Base-by-base conservation (phyloP, 805 yeast genomes). In the Schwanniomyces yamadae region DNA sequence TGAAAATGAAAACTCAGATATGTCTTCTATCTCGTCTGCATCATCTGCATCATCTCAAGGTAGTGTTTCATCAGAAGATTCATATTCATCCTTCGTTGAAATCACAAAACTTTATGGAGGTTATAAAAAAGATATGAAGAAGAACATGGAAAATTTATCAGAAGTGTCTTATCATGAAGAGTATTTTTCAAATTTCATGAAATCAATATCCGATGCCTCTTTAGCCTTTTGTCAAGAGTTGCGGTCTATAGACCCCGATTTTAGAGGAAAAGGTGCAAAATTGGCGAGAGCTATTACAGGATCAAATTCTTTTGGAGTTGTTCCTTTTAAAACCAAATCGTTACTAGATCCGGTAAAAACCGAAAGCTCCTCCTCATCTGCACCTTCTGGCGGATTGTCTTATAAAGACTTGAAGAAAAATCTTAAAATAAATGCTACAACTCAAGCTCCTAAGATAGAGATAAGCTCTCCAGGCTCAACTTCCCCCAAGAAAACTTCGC, bases 241-340 rank as follows among this genome's bases (percentile, higher is more conserved):
- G 9, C 48, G 59, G 10, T 52, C 45, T 5, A 55, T 68, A 5
- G 57, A 63, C 41, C 73, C 74, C 2, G 66, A 61, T 41, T 62
- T 61, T 42, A 48, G 49, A 19, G 71, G 73, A 4, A 49, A 59
- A 31, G 73, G 73, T 4, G 68, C 74, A 12, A 58, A 60, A 40
- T 50, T 68, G 38, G 73, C 73, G 0, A 45, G 66, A 9, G 61
- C 55, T 9, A 62, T 69, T 21, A 69, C 74, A 1, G 74, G 74
- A 3, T 64, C 71, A 3, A 66, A 54, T 32, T 46, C 54, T 4
- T 66, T 66, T 45, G 73, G 71, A 0, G 45, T 53, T 8, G 57
- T 59, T 11, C 69, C 71, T 2, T 63, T 56, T 46, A 65, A 65
- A 36, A 66, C 73, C n/a, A 68, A 66, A 44, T 66, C 72, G 4